Evolutionary conservation across 306 rosid species (phyloP).

Genomic region (Luffa acutangula): DNA sequence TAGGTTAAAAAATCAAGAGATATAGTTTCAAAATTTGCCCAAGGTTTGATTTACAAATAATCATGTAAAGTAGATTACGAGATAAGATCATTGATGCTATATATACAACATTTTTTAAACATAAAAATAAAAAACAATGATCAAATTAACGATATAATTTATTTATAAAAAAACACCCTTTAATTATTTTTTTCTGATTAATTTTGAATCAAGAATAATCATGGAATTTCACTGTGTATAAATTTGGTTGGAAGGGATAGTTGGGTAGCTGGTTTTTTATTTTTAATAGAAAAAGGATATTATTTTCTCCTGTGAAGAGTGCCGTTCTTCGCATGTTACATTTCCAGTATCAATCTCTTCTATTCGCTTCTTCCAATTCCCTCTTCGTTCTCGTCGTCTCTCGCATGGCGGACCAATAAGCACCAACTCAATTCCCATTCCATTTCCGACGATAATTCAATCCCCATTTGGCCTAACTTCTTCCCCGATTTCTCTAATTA

Average conservation of each 20-base stretch:
- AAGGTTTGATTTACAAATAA: background rate
- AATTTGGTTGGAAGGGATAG: background rate
- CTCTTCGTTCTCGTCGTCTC: slow-evolving; percentile 3
- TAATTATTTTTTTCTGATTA: background rate
- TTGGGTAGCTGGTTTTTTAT: background rate
- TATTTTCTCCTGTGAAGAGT: slow-evolving; percentile 9
- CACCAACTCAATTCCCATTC: background rate
- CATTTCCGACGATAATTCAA: background rate
- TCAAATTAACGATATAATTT: no score
- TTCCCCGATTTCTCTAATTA: background rate
- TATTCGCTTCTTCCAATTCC: background rate
- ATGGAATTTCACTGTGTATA: background rate
- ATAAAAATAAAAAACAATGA: no score
- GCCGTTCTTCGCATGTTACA: slow-evolving; percentile 13
- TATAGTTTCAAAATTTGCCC: no score
- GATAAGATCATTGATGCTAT: no score
- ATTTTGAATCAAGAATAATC: background rate
- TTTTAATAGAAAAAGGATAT: background rate
- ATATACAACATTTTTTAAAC: no score
- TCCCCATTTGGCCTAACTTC: slow-evolving; percentile 4
- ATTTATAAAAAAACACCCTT: no score
- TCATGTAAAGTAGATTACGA: background rate
- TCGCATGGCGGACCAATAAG: slow-evolving; percentile 5
- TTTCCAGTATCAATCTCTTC: slow-evolving; percentile 5
- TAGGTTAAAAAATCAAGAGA: no score